These are phyloP conservation scores for Lactarius tabidus DNA, from an alignment of 768 basidiomycete genomes.

Conservation along the genomic window DNA sequence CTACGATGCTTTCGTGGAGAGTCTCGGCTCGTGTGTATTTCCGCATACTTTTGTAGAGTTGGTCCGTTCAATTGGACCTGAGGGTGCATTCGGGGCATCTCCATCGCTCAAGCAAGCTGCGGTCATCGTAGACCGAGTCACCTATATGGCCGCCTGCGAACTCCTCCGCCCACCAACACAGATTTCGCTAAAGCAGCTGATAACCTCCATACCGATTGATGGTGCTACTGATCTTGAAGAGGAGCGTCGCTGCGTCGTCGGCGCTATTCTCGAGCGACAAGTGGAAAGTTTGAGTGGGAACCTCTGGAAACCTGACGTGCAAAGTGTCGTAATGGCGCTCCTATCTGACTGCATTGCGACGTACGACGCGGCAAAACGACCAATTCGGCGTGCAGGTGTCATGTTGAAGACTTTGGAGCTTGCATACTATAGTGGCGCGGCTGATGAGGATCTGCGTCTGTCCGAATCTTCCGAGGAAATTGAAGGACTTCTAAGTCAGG, in stretches of 20 bases:
- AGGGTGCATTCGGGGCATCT: slow-evolving; percentile 39
- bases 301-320: slow-evolving; percentile 55
- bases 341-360: slow-evolving; percentile 46
- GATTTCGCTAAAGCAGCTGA: slow-evolving; percentile 42
- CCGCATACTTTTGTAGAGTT: slow-evolving; percentile 22
- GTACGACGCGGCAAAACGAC: slow-evolving; percentile 47
- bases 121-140: slow-evolving; percentile 57
- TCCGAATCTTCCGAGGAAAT: slow-evolving; percentile 26
- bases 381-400: slow-evolving; percentile 56
- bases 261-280: slow-evolving; percentile 61
- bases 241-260: slow-evolving; percentile 35
- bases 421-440: slow-evolving; percentile 38
- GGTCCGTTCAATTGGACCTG: slow-evolving; percentile 22
- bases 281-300: slow-evolving; percentile 50
- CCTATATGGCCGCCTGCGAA: slow-evolving; percentile 65
- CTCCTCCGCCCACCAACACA: slow-evolving; percentile 49
- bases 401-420: slow-evolving; percentile 54
- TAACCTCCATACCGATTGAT: slow-evolving; percentile 13
- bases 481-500: slow-evolving; percentile 39
- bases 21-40: slow-evolving; percentile 32
- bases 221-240: neutral
- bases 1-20: slow-evolving; percentile 46
- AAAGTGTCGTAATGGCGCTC: slow-evolving; percentile 38
- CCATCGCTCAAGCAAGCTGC: slow-evolving; percentile 51
- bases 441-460: slow-evolving; percentile 4